These are phyloP conservation scores for Oidiodendron maius DNA, from an alignment of 495 filamentous ascomycete species.

Conservation along the genomic window DNA sequence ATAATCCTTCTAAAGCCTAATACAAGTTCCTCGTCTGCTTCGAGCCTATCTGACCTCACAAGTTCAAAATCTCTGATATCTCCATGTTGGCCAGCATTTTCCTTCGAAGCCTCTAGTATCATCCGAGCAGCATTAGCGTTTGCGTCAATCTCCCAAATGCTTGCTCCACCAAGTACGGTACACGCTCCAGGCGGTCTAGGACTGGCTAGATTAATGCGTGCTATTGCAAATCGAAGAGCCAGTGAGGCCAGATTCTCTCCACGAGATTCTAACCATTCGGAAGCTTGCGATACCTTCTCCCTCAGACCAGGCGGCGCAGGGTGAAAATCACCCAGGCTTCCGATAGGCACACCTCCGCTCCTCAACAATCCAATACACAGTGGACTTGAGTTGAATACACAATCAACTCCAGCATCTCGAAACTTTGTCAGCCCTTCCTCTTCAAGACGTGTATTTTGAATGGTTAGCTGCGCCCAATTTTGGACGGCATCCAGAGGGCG, in stretches of 20 bases:
- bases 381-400: conserved; percentile 78
- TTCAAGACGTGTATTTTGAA: conserved; percentile 69
- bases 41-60: background rate
- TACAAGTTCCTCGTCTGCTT: conserved; percentile 6
- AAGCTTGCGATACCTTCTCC: conserved; percentile 36
- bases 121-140: background rate
- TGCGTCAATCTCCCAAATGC: conserved; percentile 6
- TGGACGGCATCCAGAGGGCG: conserved; percentile 83
- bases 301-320: conserved; percentile 70
- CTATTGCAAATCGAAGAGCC: conserved; percentile 2
- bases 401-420: conserved; percentile 69
- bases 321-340: conserved; percentile 75
- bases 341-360: conserved; percentile 64
- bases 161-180: conserved; percentile 7
- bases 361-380: conserved; percentile 85
- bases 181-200: background rate
- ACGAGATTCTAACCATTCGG: conserved; percentile 29
- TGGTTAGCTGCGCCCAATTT: conserved; percentile 82
- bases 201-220: background rate
- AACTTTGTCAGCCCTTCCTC: conserved; percentile 40
- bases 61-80: conserved; percentile 4
- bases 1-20: background rate
- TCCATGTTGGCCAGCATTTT: background rate
- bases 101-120: conserved; percentile 1
- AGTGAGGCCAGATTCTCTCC: conserved; percentile 39